Percentiles rank a stretch among this genome's conserved stretches.
Conservation (phyloP, 176 grass and related monocot genomes). For the Alopecurus myosuroides region DNA sequence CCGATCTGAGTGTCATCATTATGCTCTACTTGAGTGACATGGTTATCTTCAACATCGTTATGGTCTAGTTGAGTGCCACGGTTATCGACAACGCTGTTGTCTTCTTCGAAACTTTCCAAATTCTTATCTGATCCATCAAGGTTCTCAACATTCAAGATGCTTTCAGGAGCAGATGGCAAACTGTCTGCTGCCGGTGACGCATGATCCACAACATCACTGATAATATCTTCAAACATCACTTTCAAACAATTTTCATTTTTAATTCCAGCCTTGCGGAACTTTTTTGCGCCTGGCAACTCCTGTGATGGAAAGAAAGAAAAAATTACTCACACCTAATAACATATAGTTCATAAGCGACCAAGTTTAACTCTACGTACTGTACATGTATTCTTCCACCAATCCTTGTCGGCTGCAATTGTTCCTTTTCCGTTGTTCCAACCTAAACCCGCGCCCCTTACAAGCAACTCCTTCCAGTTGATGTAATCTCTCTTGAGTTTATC, state of each 20-base stretch:
- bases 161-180: background rate
- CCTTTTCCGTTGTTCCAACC: conserved; percentile 24
- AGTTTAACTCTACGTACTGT: conserved; percentile 18
- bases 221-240: conserved; percentile 38
- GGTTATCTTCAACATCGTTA: background rate
- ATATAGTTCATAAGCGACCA: background rate
- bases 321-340: background rate
- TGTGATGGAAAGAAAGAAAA: conserved; percentile 6
- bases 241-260: conserved; percentile 25
- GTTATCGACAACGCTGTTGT: conserved; percentile 13
- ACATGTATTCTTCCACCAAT: conserved; percentile 48
- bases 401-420: conserved; percentile 30
- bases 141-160: background rate
- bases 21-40: background rate
- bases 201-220: conserved; percentile 21
- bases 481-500: conserved; percentile 40
- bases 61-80: background rate
- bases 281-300: conserved; percentile 43
- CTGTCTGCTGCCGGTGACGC: background rate
- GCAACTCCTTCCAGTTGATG: conserved; percentile 28
- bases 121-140: conserved; percentile 11
- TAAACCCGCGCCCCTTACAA: conserved; percentile 10
- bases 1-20: background rate
- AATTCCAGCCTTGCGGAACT: conserved; percentile 17
- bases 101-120: background rate